Percentiles rank a stretch among this genome's conserved stretches.
Conservation (phyloP, 2,329 filamentous ascomycete genomes). For the Talaromyces sp. region DNA sequence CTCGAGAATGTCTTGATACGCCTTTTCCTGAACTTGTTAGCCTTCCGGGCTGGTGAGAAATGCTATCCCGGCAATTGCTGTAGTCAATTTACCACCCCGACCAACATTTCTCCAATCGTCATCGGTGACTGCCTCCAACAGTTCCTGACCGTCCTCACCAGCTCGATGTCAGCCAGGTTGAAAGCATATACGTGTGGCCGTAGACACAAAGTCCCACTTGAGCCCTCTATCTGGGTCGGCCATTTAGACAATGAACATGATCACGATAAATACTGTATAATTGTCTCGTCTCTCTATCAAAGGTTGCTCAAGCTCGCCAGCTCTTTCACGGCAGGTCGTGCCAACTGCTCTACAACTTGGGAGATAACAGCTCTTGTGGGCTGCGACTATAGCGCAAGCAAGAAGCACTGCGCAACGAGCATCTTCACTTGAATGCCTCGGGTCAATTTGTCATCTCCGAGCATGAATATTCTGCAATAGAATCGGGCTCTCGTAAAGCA, state of each 20-base stretch:
- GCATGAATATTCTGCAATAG: neutral
- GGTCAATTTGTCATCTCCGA: neutral
- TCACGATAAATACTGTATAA: neutral
- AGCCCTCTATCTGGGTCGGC: neutral
- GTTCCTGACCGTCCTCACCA: neutral
- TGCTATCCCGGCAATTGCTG: constrained; percentile 23
- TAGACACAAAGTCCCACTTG: neutral
- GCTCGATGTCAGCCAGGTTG: neutral
- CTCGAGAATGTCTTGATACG: neutral
- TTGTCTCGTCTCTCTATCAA: neutral
- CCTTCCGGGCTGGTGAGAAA: constrained; percentile 20
- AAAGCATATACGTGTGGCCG: neutral
- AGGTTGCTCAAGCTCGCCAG: neutral
- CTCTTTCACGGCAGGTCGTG: neutral
- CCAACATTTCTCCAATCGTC: neutral
- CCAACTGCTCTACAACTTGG: neutral
- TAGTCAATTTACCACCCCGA: constrained; percentile 9
- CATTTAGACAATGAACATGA: neutral
- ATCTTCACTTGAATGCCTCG: neutral
- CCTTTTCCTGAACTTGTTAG: neutral
- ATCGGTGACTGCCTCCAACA: neutral
- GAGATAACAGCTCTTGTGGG: neutral
- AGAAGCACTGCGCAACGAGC: neutral
- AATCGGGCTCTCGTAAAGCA: neutral
- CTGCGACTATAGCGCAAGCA: neutral